Conservation (phyloP, 1,284 basidiomycete species). For the Ceratobasidium sp. region DNA sequence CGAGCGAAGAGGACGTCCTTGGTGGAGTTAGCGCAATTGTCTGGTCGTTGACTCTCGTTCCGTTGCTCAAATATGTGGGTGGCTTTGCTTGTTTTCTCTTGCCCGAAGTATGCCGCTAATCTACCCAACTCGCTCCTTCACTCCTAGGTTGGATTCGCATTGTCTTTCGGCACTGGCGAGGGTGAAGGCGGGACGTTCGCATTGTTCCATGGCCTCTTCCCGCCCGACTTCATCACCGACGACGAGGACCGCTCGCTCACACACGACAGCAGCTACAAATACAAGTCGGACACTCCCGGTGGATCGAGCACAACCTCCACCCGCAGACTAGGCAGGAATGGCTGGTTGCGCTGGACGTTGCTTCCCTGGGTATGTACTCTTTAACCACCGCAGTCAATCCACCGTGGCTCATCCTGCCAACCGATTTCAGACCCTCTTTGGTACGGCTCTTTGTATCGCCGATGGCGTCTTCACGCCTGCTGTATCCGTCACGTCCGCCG, state of each 20-base stretch:
- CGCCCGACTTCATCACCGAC: conserved; percentile 61
- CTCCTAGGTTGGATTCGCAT: conserved; percentile 66
- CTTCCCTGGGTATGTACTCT: conserved; percentile 66
- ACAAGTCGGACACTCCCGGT: conserved; percentile 15
- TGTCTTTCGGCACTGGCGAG: conserved; percentile 71
- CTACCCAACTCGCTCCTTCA: conserved; percentile 7
- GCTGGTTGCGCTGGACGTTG: conserved; percentile 62
- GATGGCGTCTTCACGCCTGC: conserved; percentile 65
- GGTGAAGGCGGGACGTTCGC: conserved; percentile 78
- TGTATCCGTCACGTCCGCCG: conserved; percentile 76
- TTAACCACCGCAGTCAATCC: too few relatives aligned
- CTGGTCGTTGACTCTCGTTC: conserved; percentile 74
- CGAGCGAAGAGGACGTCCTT: conserved; percentile 71
- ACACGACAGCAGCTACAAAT: conserved; percentile 58
- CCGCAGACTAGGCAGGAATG: conserved; percentile 38
- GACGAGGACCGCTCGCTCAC: conserved; percentile 69
- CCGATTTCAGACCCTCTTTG: conserved; percentile 55
- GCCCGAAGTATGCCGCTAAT: conserved; percentile 5
- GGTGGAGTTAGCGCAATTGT: conserved; percentile 73
- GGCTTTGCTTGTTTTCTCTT: not conserved
- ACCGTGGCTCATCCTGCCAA: conserved; percentile 26
- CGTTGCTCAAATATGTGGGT: conserved; percentile 74
- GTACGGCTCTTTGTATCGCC: conserved; percentile 54
- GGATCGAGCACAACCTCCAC: conserved; percentile 14
- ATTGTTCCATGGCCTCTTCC: conserved; percentile 71